Conservation (phyloP, 805 yeast species). For the Candida chilensis region DNA sequence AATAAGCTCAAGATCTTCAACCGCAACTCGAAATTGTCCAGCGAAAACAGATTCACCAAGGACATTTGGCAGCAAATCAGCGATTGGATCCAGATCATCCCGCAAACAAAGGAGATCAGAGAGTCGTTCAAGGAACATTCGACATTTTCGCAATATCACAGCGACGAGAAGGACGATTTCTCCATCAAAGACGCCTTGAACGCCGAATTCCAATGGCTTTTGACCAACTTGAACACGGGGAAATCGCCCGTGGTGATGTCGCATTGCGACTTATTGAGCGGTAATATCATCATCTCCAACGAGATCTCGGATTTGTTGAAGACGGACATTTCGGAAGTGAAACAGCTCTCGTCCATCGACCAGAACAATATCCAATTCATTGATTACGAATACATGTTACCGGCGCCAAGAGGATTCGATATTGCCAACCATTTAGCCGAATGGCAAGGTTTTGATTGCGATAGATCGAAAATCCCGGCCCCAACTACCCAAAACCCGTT, state of each 20-base stretch:
- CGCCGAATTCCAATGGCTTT: constrained; percentile 49
- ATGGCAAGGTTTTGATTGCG: constrained; percentile 80
- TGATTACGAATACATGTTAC: constrained; percentile 66
- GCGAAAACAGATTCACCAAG: constrained; percentile 18
- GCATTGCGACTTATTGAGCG: constrained; percentile 69
- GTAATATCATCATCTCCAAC: constrained; percentile 57
- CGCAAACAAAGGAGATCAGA: constrained; percentile 32
- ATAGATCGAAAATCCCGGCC: constrained; percentile 45
- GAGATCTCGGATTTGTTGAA: constrained; percentile 15
- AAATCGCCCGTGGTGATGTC: constrained; percentile 51
- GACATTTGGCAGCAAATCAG: constrained; percentile 53
- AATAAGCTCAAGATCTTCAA: constrained; percentile 22
- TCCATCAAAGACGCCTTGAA: constrained; percentile 24
- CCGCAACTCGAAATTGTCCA: constrained; percentile 3
- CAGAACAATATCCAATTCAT: constrained; percentile 44
- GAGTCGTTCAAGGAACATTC: constrained; percentile 23
- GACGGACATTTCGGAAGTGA: constrained; percentile 4
- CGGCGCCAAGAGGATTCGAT: constrained; percentile 68
- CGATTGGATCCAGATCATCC: constrained; percentile 57
- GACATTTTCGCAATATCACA: constrained; percentile 8
- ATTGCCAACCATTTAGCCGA: constrained; percentile 69
- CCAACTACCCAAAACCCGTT: constrained; percentile 33
- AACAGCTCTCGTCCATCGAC: constrained; percentile 5
- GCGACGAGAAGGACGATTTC: constrained; percentile 2
- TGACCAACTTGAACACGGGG: constrained; percentile 19